These are phyloP conservation scores for Rutstroemia sp. DNA, from an alignment of 2,329 filamentous ascomycete species.

Conservation along the genomic window DNA sequence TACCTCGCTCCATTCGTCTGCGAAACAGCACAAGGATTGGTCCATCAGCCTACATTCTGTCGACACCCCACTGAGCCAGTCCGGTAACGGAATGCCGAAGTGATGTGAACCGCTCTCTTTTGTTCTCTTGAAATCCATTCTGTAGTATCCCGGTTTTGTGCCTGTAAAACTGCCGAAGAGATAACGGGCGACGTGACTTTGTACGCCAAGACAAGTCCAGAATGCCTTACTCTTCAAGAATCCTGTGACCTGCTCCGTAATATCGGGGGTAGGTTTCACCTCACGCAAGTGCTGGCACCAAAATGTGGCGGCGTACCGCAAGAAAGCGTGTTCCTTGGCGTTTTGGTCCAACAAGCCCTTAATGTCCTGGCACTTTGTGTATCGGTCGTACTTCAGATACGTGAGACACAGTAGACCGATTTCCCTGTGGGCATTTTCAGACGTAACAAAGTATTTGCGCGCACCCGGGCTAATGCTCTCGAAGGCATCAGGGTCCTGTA, in stretches of 20 bases:
- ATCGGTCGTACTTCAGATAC: slow-evolving; percentile 9
- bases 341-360: neutral
- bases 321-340: slow-evolving; percentile 8
- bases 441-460: neutral
- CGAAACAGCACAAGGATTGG: neutral
- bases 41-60: neutral
- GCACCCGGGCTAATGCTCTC: no score
- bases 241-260: neutral
- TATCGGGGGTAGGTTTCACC: neutral
- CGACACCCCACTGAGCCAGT: neutral
- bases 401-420: slow-evolving; percentile 7
- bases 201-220: slow-evolving; percentile 11
- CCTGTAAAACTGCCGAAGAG: slow-evolving; percentile 8
- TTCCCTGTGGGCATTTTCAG: slow-evolving; percentile 1
- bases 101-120: neutral
- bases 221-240: slow-evolving; percentile 8
- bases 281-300: slow-evolving; percentile 8
- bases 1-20: neutral
- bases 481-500: slow-evolving; percentile 1
- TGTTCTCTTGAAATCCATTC: neutral
- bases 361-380: neutral
- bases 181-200: slow-evolving; percentile 7
- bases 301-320: slow-evolving; percentile 10
- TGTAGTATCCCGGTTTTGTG: neutral
- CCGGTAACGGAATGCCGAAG: neutral